phyloP scores from a whole-genome alignment of 2,329 filamentous ascomycete species.

The Aplosporella prunicola region DNA sequence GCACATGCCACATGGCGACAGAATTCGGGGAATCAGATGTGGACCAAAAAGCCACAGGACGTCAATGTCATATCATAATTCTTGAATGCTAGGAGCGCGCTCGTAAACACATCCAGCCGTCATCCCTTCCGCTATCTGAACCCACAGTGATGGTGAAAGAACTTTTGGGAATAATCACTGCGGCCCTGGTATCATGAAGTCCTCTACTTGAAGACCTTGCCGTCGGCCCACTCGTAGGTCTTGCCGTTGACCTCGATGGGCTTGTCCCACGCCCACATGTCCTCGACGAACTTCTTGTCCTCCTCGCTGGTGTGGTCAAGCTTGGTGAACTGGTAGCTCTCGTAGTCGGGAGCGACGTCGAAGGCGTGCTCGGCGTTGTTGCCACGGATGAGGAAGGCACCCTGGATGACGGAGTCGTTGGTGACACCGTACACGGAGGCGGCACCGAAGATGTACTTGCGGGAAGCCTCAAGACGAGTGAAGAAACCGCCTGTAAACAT shows the following conservation, averaged over 20 bases:
- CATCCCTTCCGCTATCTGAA: conserved; percentile 5
- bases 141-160: conserved; percentile 8
- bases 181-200: not conserved
- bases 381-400: conserved; percentile 91
- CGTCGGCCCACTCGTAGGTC: conserved; percentile 77
- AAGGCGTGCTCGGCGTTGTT: conserved; percentile 80
- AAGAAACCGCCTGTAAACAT: conserved; percentile 67
- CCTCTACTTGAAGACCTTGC: conserved; percentile 98
- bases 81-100: conserved; percentile 6
- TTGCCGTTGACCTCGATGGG: conserved; percentile 72
- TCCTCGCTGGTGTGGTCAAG: conserved; percentile 80
- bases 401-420: conserved; percentile 84
- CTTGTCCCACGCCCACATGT: conserved; percentile 89
- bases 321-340: conserved; percentile 95
- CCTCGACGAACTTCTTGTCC: conserved; percentile 77
- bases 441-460: conserved; percentile 95
- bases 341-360: conserved; percentile 92
- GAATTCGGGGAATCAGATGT: conserved; percentile 9
- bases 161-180: conserved; percentile 1
- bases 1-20: no score
- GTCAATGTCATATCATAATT: conserved; percentile 9
- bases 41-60: conserved; percentile 8
- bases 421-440: conserved; percentile 79
- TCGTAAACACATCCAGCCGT: conserved; percentile 9
- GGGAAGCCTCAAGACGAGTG: conserved; percentile 88